Conservation (phyloP, 305 asterid species). For the Fraxinus angustifolia region DNA sequence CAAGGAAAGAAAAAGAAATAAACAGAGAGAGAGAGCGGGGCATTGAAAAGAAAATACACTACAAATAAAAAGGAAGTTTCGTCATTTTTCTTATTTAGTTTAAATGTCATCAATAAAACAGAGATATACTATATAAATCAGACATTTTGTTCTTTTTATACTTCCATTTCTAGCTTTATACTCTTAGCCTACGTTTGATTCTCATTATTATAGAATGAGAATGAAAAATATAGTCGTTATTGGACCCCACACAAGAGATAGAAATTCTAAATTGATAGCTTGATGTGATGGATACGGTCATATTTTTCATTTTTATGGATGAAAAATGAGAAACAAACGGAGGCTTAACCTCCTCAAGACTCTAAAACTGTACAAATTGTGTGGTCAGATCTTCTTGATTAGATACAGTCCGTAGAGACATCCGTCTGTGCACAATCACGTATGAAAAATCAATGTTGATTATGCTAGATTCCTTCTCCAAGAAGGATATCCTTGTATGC, state of each 20-base stretch:
- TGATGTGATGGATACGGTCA: too few species aligned
- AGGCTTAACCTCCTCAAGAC: conserved; percentile 1
- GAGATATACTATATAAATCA: background rate
- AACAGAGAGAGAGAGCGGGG: background rate
- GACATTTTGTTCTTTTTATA: background rate
- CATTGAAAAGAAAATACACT: background rate
- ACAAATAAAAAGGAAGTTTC: background rate
- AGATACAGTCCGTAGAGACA: background rate
- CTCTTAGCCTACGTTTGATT: background rate
- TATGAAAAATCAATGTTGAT: background rate
- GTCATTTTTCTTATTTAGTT: background rate
- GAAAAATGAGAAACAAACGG: too few species aligned
- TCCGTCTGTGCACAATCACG: background rate
- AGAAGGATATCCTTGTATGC: conserved; percentile 1
- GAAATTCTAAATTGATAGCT: too few species aligned
- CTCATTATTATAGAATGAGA: too few species aligned
- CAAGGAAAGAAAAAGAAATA: background rate
- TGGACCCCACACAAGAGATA: too few species aligned
- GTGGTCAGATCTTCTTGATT: background rate
- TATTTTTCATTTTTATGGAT: too few species aligned
- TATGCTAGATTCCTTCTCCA: conserved; percentile 1
- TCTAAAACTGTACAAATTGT: background rate
- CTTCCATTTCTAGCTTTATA: background rate
- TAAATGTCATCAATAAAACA: background rate
- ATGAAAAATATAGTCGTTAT: too few species aligned